Percentiles rank a stretch among this genome's conserved stretches.
phyloP scores from a whole-genome alignment of 805 yeast species.

The Wickerhamomyces strasburgensis region DNA sequence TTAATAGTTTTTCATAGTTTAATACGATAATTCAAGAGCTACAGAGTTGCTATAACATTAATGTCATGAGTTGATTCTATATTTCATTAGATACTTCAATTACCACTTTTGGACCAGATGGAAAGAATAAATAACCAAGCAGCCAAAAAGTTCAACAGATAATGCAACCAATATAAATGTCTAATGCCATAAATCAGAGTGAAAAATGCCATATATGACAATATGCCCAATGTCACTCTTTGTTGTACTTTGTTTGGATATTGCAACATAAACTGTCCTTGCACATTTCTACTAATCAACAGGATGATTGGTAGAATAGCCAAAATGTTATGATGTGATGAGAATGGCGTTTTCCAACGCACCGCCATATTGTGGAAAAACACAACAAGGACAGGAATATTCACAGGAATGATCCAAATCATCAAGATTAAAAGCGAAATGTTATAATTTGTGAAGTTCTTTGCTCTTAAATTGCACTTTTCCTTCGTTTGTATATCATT shows the following conservation, averaged over 20 bases:
- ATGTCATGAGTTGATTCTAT: neutral
- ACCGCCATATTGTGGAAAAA: conserved; percentile 75
- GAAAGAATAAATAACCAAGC: conserved; percentile 40
- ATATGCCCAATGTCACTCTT: conserved; percentile 31
- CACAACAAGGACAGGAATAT: conserved; percentile 72
- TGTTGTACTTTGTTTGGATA: conserved; percentile 23
- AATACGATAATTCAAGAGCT: neutral
- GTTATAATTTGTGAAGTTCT: conserved; percentile 50
- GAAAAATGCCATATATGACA: conserved; percentile 54
- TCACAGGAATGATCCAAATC: conserved; percentile 76
- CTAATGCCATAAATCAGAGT: conserved; percentile 70
- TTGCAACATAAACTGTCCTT: conserved; percentile 43
- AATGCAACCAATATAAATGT: conserved; percentile 82
- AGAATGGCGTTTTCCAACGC: conserved; percentile 78
- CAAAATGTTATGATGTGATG: conserved; percentile 78
- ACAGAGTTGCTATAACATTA: neutral
- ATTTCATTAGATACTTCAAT: neutral
- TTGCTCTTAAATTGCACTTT: conserved; percentile 15
- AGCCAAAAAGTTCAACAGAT: conserved; percentile 61
- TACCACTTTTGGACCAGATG: conserved; percentile 23
- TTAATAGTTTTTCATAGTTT: neutral
- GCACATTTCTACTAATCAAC: conserved; percentile 48
- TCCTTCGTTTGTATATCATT: conserved; percentile 9
- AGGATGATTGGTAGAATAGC: conserved; percentile 71
- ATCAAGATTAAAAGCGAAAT: conserved; percentile 59